These are phyloP conservation scores for Hericium rajendrae DNA, from an alignment of 768 basidiomycete species.

Conservation along the genomic window DNA sequence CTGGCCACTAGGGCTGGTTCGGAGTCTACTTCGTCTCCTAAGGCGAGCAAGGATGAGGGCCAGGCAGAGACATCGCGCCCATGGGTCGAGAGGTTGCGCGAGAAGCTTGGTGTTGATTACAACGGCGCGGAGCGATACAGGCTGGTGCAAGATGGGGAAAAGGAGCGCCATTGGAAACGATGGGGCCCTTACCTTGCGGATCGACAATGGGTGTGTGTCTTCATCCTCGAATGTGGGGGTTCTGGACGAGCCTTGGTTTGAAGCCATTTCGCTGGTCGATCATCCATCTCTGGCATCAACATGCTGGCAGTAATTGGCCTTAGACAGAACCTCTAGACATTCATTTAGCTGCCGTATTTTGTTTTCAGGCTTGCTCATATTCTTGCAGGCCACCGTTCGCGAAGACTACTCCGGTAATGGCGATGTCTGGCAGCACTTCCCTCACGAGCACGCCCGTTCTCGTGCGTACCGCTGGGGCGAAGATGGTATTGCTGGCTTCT, in stretches of 20 bases:
- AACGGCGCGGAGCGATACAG: conserved; percentile 76
- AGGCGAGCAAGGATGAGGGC: conserved; percentile 1
- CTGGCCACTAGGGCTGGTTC: background rate
- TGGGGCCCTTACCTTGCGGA: conserved; percentile 99
- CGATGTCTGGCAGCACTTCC: conserved; percentile 93
- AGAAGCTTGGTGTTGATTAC: conserved; percentile 61
- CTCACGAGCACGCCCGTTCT: conserved; percentile 86
- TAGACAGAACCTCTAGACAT: too few species aligned
- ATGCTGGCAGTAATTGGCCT: too few species aligned
- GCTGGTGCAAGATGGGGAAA: conserved; percentile 72
- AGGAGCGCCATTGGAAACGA: conserved; percentile 90
- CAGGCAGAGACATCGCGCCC: conserved; percentile 15
- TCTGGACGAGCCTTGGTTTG: too few species aligned
- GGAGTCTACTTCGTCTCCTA: conserved; percentile 4
- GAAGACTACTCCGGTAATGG: conserved; percentile 98
- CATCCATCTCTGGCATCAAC: too few species aligned
- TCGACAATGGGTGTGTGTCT: conserved; percentile 80
- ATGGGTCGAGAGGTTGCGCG: conserved; percentile 58
- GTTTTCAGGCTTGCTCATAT: conserved; percentile 10
- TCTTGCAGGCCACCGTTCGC: conserved; percentile 81
- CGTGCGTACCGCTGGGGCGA: conserved; percentile 99
- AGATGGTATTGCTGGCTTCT: conserved; percentile 94
- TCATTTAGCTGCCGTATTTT: background rate
- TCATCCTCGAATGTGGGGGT: background rate
- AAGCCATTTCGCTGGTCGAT: background rate